phyloP scores from a whole-genome alignment of 257 asterid species.

The Rauvolfia tetraphylla region DNA sequence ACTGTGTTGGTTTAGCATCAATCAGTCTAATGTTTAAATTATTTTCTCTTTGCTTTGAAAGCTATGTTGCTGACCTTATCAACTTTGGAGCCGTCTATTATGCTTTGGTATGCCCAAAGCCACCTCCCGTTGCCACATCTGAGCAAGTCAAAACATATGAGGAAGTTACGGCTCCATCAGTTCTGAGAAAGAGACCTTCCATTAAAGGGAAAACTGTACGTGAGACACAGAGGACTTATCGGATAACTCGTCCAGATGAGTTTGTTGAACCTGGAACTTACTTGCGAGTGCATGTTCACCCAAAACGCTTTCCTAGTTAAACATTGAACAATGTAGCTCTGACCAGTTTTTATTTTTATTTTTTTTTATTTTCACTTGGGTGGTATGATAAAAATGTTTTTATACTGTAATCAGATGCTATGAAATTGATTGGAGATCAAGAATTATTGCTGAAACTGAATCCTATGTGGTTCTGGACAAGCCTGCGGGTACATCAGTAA shows the following conservation, averaged over 20 bases:
- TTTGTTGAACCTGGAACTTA: slow-evolving; percentile 89
- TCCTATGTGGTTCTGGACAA: slow-evolving; percentile 79
- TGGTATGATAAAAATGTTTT: slow-evolving; percentile 10
- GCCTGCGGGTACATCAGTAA: slow-evolving; percentile 97
- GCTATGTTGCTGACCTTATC: slow-evolving; percentile 90
- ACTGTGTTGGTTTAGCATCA: neutral
- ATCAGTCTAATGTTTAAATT: slow-evolving; percentile 21
- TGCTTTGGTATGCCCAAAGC: slow-evolving; percentile 93
- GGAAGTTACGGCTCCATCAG: slow-evolving; percentile 67
- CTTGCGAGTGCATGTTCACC: slow-evolving; percentile 92
- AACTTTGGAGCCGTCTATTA: slow-evolving; percentile 91
- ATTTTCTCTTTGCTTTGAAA: slow-evolving; percentile 31
- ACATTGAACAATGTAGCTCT: slow-evolving; percentile 1
- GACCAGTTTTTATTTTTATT: neutral
- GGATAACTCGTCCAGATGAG: slow-evolving; percentile 55
- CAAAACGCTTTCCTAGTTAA: slow-evolving; percentile 95
- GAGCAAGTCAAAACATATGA: slow-evolving; percentile 64
- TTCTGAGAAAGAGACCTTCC: slow-evolving; percentile 61
- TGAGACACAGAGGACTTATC: slow-evolving; percentile 86
- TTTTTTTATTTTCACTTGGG: neutral
- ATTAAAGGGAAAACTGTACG: slow-evolving; percentile 81
- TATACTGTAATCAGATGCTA: slow-evolving; percentile 59
- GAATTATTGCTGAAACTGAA: slow-evolving; percentile 73
- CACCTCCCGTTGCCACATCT: slow-evolving; percentile 70
- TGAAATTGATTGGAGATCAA: slow-evolving; percentile 88